Conservation (phyloP, 2,329 filamentous ascomycete species). For the Calonectria henricotiae region DNA sequence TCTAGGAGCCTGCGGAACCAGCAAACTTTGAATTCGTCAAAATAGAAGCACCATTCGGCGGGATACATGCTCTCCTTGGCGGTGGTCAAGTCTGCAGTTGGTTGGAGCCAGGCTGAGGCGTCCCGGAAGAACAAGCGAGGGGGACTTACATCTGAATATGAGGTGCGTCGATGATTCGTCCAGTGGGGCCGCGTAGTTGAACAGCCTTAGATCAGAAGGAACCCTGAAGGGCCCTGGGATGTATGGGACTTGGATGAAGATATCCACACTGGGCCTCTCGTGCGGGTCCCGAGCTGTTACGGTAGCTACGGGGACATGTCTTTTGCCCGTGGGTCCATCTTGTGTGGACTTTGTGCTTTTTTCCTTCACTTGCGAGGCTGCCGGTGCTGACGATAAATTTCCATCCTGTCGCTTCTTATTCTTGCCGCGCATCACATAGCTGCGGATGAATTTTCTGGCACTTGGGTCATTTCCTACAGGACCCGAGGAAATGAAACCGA, state of each 20-base stretch:
- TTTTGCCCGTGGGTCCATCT: background rate
- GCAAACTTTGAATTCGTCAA: constrained; percentile 44
- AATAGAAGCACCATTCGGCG: constrained; percentile 51
- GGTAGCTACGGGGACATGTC: background rate
- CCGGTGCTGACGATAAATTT: background rate
- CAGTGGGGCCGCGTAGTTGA: constrained; percentile 45
- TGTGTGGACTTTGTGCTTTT: background rate
- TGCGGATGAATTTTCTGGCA: constrained; percentile 52
- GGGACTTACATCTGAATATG: constrained; percentile 42
- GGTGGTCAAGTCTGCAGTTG: constrained; percentile 47
- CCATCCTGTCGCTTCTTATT: constrained; percentile 41
- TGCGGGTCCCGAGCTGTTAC: background rate
- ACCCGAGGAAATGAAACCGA: constrained; percentile 53
- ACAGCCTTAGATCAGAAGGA: constrained; percentile 44
- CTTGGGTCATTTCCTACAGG: constrained; percentile 45
- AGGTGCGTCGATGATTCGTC: constrained; percentile 37
- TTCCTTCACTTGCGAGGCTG: background rate
- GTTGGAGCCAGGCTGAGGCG: background rate
- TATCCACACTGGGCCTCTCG: background rate
- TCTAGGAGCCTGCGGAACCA: constrained; percentile 55
- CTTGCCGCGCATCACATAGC: constrained; percentile 53
- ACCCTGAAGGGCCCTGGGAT: constrained; percentile 37
- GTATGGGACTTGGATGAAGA: constrained; percentile 37
- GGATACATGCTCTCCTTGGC: constrained; percentile 54
- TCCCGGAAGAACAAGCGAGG: too few species aligned